Evolutionary conservation across 129 eudicot genomes (phyloP), one percentile per base, ranked within the genome.

Genomic region (Saposhnikovia divaricata): DNA sequence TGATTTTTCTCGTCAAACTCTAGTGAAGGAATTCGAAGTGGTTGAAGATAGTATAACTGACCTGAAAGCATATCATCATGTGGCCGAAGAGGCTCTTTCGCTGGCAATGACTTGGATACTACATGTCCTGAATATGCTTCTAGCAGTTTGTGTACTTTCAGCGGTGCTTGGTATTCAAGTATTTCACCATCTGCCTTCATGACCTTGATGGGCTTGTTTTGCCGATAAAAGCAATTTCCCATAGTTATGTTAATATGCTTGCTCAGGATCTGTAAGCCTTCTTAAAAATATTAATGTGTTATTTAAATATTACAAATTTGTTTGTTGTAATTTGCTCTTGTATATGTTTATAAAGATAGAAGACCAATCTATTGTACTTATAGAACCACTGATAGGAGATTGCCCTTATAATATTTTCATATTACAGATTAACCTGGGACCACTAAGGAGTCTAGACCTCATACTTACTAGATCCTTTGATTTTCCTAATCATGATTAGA

Each of bases 171-270:
- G 84, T 85, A 88, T 79, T 88, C 85, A 18, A 85, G 78, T 69
- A 87, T 76, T 76, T 86, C 87, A 65, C 89, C 89, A 78, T 86
- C 85, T 78, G 84, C 82, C 82, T 86, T 90, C 87, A 93, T 89
- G 78, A 87, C 84, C 71, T 71, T 84, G 74, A 89, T 81, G 23
- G 74, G 37, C 82, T 82, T 86, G 61, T 81, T 80, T 85, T 90
- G 87, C 71, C 83, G 77, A 85, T 59, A 82, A 77, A 91, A 44
- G 89, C 97, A 93, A 75, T 93, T 93, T 37, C 98, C 93, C 97
- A 93, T 93, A 55, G 61, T 81, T 85, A 38, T 28, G 77, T 25
- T 13, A 76, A 25, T 18, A 0, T n/a, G 42, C 42, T 31, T 66
- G 21, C 38, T 28, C 21, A 66, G 40, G 28, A 28, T 59, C 66